A percentile compares a stretch with the other conserved stretches of the same genome.
Evolutionary conservation across 2,329 filamentous ascomycete species (phyloP).

Genomic region (Ophiostoma sp.): DNA sequence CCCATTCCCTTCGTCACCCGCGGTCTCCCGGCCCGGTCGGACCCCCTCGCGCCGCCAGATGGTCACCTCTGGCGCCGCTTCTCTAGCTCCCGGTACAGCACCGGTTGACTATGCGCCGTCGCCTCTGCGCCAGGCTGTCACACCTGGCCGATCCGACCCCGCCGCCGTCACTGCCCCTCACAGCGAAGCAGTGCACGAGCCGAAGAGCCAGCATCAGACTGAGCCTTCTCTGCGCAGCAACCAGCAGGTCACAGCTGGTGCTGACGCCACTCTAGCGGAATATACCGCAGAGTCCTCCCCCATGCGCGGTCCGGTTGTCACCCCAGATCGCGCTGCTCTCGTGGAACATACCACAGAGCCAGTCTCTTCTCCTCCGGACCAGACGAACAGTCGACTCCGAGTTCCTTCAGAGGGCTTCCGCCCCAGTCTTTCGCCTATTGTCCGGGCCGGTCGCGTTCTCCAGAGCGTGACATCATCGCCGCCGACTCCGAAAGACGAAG

Average conservation of each 20-base stretch:
- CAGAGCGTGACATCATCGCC: slow-evolving; percentile 56
- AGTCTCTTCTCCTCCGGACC: not conserved
- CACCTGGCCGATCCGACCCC: not conserved
- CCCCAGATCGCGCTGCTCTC: not conserved
- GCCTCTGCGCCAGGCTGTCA: slow-evolving; percentile 7
- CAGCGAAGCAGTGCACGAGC: slow-evolving; percentile 5
- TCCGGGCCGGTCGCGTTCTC: slow-evolving; percentile 51
- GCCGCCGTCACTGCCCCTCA: slow-evolving; percentile 2
- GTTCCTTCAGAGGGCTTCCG: slow-evolving; percentile 34
- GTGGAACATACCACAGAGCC: not conserved
- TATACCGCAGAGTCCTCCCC: slow-evolving; percentile 3
- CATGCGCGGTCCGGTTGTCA: not conserved
- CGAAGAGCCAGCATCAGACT: not conserved
- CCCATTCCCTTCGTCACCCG: slow-evolving; percentile 10
- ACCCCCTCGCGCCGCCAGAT: slow-evolving; percentile 7
- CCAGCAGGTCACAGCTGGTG: slow-evolving; percentile 4
- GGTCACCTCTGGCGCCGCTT: not conserved
- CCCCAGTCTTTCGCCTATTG: slow-evolving; percentile 51
- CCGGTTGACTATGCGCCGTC: slow-evolving; percentile 3
- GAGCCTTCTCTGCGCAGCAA: slow-evolving; percentile 1
- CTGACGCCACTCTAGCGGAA: not conserved
- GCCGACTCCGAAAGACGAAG: slow-evolving; percentile 50
- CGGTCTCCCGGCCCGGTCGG: not conserved
- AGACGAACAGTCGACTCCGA: slow-evolving; percentile 26
- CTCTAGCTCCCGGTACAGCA: not conserved